Evolutionary conservation across 345 rosid species (phyloP).

Genomic region (Passiflora organensis): DNA sequence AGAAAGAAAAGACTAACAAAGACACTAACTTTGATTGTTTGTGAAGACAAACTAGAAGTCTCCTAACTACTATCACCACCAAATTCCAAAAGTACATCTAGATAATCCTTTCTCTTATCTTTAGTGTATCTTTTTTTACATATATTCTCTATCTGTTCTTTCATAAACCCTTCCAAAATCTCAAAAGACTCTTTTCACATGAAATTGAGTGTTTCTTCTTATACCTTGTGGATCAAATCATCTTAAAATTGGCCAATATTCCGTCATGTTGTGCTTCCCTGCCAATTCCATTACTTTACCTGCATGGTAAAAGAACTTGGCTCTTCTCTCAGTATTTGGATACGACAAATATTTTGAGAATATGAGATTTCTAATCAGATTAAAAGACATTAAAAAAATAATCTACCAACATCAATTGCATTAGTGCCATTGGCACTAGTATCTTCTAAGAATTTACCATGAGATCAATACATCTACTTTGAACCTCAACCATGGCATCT

Average conservation of each 20-base stretch:
- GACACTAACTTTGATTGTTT: slow-evolving; percentile 59
- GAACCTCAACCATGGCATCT: slow-evolving; percentile 43
- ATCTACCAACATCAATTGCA: slow-evolving; percentile 51
- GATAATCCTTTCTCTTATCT: slow-evolving; percentile 45
- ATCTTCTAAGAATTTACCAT: slow-evolving; percentile 46
- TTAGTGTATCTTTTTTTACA: background rate
- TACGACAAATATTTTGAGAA: slow-evolving; percentile 14
- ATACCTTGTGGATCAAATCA: slow-evolving; percentile 73
- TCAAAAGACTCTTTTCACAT: slow-evolving; percentile 55
- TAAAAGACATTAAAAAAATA: slow-evolving; percentile 10
- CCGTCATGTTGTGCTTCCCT: slow-evolving; percentile 70
- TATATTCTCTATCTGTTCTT: slow-evolving; percentile 40
- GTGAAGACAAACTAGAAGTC: slow-evolving; percentile 42
- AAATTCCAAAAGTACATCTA: slow-evolving; percentile 77
- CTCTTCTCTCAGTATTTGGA: slow-evolving; percentile 9
- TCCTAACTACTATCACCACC: slow-evolving; percentile 50
- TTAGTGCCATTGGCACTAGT: slow-evolving; percentile 38
- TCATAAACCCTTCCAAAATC: slow-evolving; percentile 53
- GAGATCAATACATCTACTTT: slow-evolving; percentile 41
- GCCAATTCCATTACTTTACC: slow-evolving; percentile 77
- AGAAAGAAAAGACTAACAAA: slow-evolving; percentile 39
- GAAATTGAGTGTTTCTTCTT: slow-evolving; percentile 53
- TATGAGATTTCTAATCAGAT: slow-evolving; percentile 18
- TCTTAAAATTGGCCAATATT: slow-evolving; percentile 57
- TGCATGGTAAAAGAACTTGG: slow-evolving; percentile 39